These are phyloP conservation scores for cucumber (Cucumis sativus) DNA, from an alignment of 306 rosid species.

Conservation along the genomic window Cucumber_9930_V3 NC_026657.2:34345501-34346000, in stretches of 20 bases:
- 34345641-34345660: conserved; percentile 94
- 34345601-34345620: conserved; percentile 68
- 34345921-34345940: not conserved
- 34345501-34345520: conserved; percentile 25
- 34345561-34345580: conserved; percentile 71
- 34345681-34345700: conserved; percentile 46
- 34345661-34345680: conserved; percentile 79
- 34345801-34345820: not conserved
- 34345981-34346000: not conserved
- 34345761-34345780: too few species aligned
- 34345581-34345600: conserved; percentile 66
- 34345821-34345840: not conserved
- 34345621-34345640: conserved; percentile 68
- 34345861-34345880: not conserved
- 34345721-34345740: too few species aligned
- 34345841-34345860: too few species aligned
- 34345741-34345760: too few species aligned
- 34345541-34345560: conserved; percentile 70
- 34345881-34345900: not conserved
- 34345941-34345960: not conserved
- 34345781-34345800: too few species aligned
- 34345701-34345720: not conserved
- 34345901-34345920: not conserved
- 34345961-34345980: not conserved
- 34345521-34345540: conserved; percentile 70